A percentile compares a stretch with the other conserved stretches of the same genome.
Evolutionary conservation across 2,329 filamentous ascomycete genomes (phyloP).

Genomic region (Coniochaeta hoffmannii): DNA sequence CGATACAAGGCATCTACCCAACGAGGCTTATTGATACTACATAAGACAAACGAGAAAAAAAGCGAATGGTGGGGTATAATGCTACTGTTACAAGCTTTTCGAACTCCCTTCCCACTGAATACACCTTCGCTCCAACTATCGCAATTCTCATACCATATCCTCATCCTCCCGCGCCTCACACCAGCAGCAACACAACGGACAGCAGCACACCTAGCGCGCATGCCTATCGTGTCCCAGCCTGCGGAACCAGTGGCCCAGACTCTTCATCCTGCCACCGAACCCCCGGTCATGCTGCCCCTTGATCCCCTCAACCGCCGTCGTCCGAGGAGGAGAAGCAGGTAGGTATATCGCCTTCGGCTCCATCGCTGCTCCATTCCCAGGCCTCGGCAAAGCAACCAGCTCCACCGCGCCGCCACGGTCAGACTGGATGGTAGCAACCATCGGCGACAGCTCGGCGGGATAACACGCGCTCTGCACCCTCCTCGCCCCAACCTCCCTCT

Average conservation of each 20-base stretch:
- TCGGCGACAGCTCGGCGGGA: neutral
- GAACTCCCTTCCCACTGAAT: neutral
- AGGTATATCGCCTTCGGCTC: neutral
- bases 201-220: neutral
- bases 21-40: neutral
- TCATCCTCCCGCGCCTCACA: neutral
- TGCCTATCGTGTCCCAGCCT: neutral
- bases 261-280: neutral
- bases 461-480: neutral
- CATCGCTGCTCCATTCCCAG: neutral
- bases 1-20: neutral
- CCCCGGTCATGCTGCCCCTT: neutral
- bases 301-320: neutral
- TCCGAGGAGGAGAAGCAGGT: too few species aligned
- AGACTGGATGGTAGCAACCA: neutral
- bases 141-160: neutral
- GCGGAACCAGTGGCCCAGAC: neutral
- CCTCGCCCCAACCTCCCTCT: neutral
- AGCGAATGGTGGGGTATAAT: neutral
- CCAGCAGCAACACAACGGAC: neutral
- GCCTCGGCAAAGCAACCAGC: neutral
- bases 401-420: neutral
- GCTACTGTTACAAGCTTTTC: neutral
- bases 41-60: neutral
- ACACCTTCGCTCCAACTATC: neutral